Conservation (phyloP, 2,329 filamentous ascomycete species). For the Pyrenochaeta sp. region DNA sequence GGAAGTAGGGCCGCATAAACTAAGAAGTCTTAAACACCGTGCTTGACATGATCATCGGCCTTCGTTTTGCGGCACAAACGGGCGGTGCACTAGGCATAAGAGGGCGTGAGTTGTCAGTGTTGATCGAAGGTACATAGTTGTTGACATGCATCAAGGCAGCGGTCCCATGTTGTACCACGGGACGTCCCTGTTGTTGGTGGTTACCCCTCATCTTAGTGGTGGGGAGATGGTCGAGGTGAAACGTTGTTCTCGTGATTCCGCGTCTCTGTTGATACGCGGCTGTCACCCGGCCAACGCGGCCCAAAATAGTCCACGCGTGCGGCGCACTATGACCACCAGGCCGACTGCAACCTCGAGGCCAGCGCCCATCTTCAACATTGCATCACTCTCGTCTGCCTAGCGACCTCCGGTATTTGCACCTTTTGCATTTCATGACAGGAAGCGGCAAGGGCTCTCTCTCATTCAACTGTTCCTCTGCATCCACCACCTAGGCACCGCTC, state of each 20-base stretch:
- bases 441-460: conserved; percentile 2
- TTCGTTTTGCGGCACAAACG: no score
- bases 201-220: conserved; percentile 16
- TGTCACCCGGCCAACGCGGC: conserved; percentile 28
- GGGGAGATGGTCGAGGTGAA: conserved; percentile 41
- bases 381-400: conserved; percentile 30
- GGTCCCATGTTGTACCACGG: conserved; percentile 8
- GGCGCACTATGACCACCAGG: conserved; percentile 26
- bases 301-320: conserved; percentile 27
- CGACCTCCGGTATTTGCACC: conserved; percentile 4
- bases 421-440: conserved; percentile 1
- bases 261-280: conserved; percentile 18
- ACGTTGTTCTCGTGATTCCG: conserved; percentile 30
- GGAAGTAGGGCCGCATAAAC: no score
- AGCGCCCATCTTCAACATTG: conserved; percentile 31
- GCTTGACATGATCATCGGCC: no score
- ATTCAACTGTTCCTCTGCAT: conserved; percentile 5
- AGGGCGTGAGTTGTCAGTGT: no score
- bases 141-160: no score
- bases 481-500: neutral
- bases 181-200: conserved; percentile 7
- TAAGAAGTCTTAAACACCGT: no score
- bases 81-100: no score
- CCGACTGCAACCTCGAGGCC: conserved; percentile 24
- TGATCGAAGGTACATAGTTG: no score